Evolutionary conservation across 495 filamentous ascomycete genomes (phyloP).

Genomic region (Neurospora sp.): DNA sequence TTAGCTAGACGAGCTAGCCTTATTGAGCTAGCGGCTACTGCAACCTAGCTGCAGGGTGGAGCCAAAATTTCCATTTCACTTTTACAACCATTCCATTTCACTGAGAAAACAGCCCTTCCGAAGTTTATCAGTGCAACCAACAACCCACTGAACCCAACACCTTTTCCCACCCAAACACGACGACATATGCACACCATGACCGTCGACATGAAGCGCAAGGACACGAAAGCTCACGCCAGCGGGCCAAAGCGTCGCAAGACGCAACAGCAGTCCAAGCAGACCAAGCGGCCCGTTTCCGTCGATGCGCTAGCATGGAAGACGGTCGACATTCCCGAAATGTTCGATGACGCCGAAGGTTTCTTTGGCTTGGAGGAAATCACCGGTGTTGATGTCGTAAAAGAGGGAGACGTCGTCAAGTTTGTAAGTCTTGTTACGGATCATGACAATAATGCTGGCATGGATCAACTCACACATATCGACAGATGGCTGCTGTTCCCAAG

Average conservation of each 20-base stretch:
- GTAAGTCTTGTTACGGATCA: slow-evolving; percentile 25
- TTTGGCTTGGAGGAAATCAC: slow-evolving; percentile 90
- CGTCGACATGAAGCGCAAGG: slow-evolving; percentile 36
- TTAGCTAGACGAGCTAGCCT: background rate
- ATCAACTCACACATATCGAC: background rate
- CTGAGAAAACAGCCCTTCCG: background rate
- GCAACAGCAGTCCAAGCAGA: slow-evolving; percentile 4
- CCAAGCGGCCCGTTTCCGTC: slow-evolving; percentile 32
- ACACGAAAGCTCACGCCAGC: slow-evolving; percentile 17
- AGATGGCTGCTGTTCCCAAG: slow-evolving; percentile 14
- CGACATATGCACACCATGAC: slow-evolving; percentile 15
- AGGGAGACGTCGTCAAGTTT: slow-evolving; percentile 44
- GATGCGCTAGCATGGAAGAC: slow-evolving; percentile 73
- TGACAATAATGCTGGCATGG: slow-evolving; percentile 6
- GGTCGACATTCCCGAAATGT: slow-evolving; percentile 71
- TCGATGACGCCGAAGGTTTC: slow-evolving; percentile 91
- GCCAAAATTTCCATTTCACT: slow-evolving; percentile 13
- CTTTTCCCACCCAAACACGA: background rate
- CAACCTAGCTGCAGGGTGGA: slow-evolving; percentile 7
- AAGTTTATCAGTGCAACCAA: background rate
- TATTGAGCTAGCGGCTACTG: background rate
- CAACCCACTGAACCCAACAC: background rate
- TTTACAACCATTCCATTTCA: background rate
- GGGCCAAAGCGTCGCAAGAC: slow-evolving; percentile 40
- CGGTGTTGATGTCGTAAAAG: slow-evolving; percentile 67